Base-by-base conservation (phyloP, 164 flowering plant genomes). In the Protea cynaroides region DNA sequence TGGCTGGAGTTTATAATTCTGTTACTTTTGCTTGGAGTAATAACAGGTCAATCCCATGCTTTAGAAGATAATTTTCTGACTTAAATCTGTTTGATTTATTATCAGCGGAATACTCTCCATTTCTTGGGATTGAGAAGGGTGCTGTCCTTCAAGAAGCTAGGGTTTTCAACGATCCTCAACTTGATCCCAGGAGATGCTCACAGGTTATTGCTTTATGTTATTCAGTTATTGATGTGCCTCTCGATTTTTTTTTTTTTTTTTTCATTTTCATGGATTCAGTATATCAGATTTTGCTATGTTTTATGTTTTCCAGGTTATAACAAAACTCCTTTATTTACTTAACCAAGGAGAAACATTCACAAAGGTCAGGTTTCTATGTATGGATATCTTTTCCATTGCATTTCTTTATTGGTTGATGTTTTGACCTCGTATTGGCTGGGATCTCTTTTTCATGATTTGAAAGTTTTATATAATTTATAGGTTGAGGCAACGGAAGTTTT, bases 101-200 rank as follows among this genome's bases (percentile, higher is more conserved):
- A 65, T 59, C 84, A 85, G 97, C 80, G 23, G 98, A 94, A 29
- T 91, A 86, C 73, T 91, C 97, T 64, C 98, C 98, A 0, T 94
- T 91, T 74, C 58, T 81, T 37, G 97, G 97, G 74, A 89, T 94
- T 25, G 98, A 94, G 81, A 94, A 94, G 80, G 97, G 98, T 10
- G 96, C 95, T 8, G 96, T 94, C 47, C 91, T 94, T 69, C 98
- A 94, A 76, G 98, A 94, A 78, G 97, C 97, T 68, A 84, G 97
- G 75, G 95, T 91, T 65, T 94, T 94, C 78, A 84, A 94, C 72
- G 98, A 94, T 65, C 93, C 97, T 59, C 98, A 94, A 71, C 90
- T 94, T 66, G 96, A 94, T 80, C 71, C 97, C 1, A 84, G 93
- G 72, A 82, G 86, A 79, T 94, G 98, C 72, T 90, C 92, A 23